Evolutionary conservation across 768 basidiomycete genomes (phyloP).

Genomic region (Boletus rufocinnamomeus): DNA sequence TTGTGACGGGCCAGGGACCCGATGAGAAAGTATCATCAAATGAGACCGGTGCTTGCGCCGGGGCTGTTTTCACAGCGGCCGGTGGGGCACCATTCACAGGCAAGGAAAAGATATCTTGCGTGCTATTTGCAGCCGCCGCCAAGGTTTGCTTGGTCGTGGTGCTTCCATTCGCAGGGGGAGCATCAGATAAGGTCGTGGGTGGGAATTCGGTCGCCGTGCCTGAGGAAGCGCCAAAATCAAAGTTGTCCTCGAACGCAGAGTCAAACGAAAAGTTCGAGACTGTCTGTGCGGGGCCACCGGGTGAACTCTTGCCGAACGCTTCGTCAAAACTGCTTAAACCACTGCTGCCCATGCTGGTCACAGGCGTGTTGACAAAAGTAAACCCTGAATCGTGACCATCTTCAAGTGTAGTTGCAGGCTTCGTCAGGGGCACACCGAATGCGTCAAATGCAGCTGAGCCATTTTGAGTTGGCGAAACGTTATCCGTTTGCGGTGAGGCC

Average conservation of each 20-base stretch:
- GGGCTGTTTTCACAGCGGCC: conserved; percentile 14
- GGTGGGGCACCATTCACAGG: conserved; percentile 16
- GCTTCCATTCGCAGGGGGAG: conserved; percentile 30
- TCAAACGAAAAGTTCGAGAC: conserved; percentile 60
- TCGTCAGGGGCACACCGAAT: conserved; percentile 40
- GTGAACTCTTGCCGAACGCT: conserved; percentile 59
- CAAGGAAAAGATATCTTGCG: conserved; percentile 14
- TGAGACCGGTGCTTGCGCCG: conserved; percentile 33
- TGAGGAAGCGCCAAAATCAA: conserved; percentile 56
- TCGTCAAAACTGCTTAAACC: conserved; percentile 71
- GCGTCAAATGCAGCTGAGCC: conserved; percentile 35
- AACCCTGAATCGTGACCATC: conserved; percentile 24
- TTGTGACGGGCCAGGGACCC: conserved; percentile 10
- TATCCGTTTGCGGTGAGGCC: conserved; percentile 20
- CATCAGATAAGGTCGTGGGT: conserved; percentile 26
- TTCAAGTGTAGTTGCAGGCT: conserved; percentile 20
- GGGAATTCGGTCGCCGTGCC: conserved; percentile 35
- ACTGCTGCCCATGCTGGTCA: conserved; percentile 17
- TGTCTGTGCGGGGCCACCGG: conserved; percentile 36
- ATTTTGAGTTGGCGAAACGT: conserved; percentile 19
- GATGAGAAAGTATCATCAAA: conserved; percentile 53
- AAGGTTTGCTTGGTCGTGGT: conserved; percentile 11
- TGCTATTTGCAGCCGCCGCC: conserved; percentile 8
- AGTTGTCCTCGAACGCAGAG: conserved; percentile 61
- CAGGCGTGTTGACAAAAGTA: conserved; percentile 20